These are phyloP conservation scores for Yamadazyma epiphylla DNA, from an alignment of 1,139 yeast species.

Conservation along the genomic window DNA sequence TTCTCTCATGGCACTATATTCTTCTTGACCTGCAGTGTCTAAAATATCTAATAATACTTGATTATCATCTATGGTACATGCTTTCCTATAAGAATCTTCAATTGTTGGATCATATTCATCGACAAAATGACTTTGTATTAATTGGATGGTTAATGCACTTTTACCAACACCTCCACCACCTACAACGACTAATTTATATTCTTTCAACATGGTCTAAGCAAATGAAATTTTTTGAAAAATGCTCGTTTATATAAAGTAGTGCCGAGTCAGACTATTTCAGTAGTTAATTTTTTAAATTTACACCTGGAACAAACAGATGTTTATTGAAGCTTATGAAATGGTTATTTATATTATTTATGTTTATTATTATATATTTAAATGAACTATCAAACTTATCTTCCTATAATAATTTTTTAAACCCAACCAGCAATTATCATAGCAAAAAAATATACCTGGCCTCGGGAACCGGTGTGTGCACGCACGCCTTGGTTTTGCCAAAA, in stretches of 20 bases:
- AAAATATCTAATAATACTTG: slow-evolving; percentile 65
- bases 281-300: no score
- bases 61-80: slow-evolving; percentile 49
- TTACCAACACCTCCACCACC: slow-evolving; percentile 99
- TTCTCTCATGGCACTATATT: slow-evolving; percentile 93
- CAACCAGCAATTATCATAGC: no score
- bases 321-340: no score
- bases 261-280: no score
- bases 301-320: no score
- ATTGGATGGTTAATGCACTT: slow-evolving; percentile 87
- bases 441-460: no score
- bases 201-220: slow-evolving; percentile 39
- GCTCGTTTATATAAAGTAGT: neutral
- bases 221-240: neutral
- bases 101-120: slow-evolving; percentile 98
- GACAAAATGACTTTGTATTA: slow-evolving; percentile 87
- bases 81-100: slow-evolving; percentile 69
- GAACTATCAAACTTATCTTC: no score
- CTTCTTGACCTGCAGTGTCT: slow-evolving; percentile 99
- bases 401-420: no score
- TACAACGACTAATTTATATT: slow-evolving; percentile 86
- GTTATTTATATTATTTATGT: no score
- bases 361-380: no score
- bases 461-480: no score
- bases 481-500: no score